Evolutionary conservation across 257 asterid genomes (phyloP), one percentile per base, ranked within the genome.

Genomic region (Solanum peruvianum): DNA sequence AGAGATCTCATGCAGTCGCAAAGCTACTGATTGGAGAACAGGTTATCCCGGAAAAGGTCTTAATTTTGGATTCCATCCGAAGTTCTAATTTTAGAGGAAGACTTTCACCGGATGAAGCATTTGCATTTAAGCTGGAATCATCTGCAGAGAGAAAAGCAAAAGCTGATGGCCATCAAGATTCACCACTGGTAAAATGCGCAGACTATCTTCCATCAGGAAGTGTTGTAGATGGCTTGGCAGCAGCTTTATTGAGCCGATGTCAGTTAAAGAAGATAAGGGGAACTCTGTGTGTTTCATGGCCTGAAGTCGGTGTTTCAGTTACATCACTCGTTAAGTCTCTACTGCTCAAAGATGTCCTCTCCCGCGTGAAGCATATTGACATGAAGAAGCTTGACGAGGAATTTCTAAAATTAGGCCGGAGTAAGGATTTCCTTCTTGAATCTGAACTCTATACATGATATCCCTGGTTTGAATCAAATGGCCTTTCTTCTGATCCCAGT

Each of bases 161-260:
- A 2, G 91, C 73, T 62, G 90, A 86, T 31, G 82, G 75, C 39
- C 76, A 41, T 80, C 91, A 88, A 58, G 90, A 86, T 67, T 89
- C 91, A 15, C 87, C 87, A 1, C 86, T 94, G 39, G 83, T 96
- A 11, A 93, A 92, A 84, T 93, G 93, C n/a, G 25, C 95, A 23
- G 96, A 92, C 64, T 95, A 94, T 88, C 93, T 93, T 86, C 99
- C 99, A 20, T 97, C 99, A 15, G 99, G 99, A 86, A 97, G 99
- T 89, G 90, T 97, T 90, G 94, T 95, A 42, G 99, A 96, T 87
- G 99, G 99, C 72, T 52, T 97, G 88, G 96, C 90, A 5, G 98
- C 98, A 87, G 98, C 99, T 75, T 87, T 96, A 39, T 90, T 96
- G 93, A 91, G 94, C 86, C 94, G 93, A 56, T 97, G 99, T 58